Percentiles rank a stretch among this genome's conserved stretches.
Evolutionary conservation across 2,329 filamentous ascomycete species (phyloP).

Genomic region (Colletotrichum sp.): DNA sequence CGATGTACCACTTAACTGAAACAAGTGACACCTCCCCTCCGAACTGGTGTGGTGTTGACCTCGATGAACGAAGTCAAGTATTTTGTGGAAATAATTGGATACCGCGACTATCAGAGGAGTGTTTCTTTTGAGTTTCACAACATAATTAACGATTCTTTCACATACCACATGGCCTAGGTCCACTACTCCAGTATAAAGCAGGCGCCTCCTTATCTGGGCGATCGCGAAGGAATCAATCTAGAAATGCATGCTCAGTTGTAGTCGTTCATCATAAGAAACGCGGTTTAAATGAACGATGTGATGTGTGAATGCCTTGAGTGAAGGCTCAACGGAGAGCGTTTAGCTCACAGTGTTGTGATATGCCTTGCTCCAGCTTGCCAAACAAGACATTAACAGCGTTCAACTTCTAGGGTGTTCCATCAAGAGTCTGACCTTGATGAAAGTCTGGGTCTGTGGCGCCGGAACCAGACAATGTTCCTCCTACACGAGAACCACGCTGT

Average conservation of each 20-base stretch:
- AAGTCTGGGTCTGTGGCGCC: too few relatives aligned
- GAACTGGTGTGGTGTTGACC: not conserved
- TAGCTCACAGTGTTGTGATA: too few relatives aligned
- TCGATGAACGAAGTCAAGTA: accelerated
- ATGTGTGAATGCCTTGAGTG: not conserved
- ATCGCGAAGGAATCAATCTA: not conserved
- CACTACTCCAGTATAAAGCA: too few relatives aligned
- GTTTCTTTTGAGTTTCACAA: not conserved
- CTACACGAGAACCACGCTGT: accelerated
- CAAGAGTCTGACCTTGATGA: too few relatives aligned
- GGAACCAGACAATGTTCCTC: accelerated
- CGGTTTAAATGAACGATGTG: accelerated
- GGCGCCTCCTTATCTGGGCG: too few relatives aligned
- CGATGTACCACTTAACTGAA: not conserved
- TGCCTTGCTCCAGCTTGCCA: too few relatives aligned
- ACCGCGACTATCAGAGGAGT: not conserved
- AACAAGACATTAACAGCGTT: accelerated
- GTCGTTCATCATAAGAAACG: accelerated
- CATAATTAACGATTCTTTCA: not conserved
- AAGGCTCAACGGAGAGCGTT: accelerated
- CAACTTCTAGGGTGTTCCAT: too few relatives aligned
- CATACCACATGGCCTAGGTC: too few relatives aligned
- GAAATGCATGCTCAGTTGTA: not conserved
- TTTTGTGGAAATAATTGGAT: accelerated
- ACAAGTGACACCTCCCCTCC: not conserved